These are phyloP conservation scores for Ceratocystis eucalypticola DNA, from an alignment of 2,329 filamentous ascomycete genomes.

Conservation along the genomic window DNA sequence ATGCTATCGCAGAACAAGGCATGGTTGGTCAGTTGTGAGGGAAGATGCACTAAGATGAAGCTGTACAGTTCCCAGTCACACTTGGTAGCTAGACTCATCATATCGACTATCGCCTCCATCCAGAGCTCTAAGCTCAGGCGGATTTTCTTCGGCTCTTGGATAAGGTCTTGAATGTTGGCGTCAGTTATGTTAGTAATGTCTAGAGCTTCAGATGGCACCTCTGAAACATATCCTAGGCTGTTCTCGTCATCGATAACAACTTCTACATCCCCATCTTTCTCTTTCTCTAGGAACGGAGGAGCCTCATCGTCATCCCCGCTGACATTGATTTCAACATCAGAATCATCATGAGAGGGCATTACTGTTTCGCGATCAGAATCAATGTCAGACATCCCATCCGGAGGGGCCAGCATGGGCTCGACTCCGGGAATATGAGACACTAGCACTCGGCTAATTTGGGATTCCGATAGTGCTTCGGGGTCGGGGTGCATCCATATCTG, in stretches of 20 bases:
- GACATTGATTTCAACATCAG: conserved; percentile 15
- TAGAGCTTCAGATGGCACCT: conserved; percentile 23
- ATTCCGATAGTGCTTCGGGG: conserved; percentile 39
- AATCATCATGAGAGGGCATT: conserved; percentile 1
- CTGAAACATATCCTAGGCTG: conserved; percentile 20
- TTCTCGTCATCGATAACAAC: neutral
- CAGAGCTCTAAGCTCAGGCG: conserved; percentile 50
- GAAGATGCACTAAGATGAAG: conserved; percentile 73
- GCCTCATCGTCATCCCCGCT: conserved; percentile 17
- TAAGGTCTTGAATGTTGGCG: neutral
- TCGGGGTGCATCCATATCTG: conserved; percentile 48
- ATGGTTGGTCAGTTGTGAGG: conserved; percentile 80
- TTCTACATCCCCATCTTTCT: conserved; percentile 1
- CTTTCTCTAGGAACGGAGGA: conserved; percentile 10
- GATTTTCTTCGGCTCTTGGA: conserved; percentile 23
- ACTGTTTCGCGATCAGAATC: conserved; percentile 16
- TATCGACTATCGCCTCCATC: conserved; percentile 56
- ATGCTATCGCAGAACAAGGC: conserved; percentile 65
- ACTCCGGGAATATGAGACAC: conserved; percentile 29
- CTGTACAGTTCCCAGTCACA: conserved; percentile 85
- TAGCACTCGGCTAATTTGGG: conserved; percentile 38
- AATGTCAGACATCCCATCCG: conserved; percentile 19
- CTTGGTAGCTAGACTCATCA: conserved; percentile 8
- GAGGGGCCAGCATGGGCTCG: conserved; percentile 16
- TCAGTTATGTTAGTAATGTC: neutral